Evolutionary conservation across 2,329 filamentous ascomycete genomes (phyloP), one percentile per base, ranked within the genome.

Genomic region (Fusarium tuaranense): DNA sequence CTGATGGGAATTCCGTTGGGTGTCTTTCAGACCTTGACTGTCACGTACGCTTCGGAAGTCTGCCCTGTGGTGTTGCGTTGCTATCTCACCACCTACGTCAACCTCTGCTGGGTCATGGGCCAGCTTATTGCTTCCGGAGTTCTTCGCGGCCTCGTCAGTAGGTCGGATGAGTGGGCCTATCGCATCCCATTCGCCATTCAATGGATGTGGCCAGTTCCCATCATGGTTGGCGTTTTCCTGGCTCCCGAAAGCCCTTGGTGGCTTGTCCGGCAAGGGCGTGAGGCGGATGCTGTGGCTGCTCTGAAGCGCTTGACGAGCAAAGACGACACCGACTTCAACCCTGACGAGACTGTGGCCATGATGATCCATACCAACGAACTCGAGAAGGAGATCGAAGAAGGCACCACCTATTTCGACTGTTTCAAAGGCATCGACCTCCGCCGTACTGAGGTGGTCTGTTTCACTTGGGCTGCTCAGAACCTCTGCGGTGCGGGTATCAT

Each of bases 361-460:
- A 53, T 53, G 48, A 53, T 53, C 2, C 48, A 53, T n/a, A 53
- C 48, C 5, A 30, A 53, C 20, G 48, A 53, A 22, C 22, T 53
- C 27, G 48, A 53, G 27, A 53, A 53, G 48, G 22, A 25, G n/a
- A 30, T 53, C n/a, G 66, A 63, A 25, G 53, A 70, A 22, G 72
- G 80, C 72, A 73, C 68, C 7, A 65, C 65, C 0, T 87, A 87
- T 67, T 48, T 72, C 20, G 85, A 87, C 75, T 86, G 84, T 71
- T 88, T 88, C 82, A 79, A 78, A 10, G 86, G 86, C 25, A 79
- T 81, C 10, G 82, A 88, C 66, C 79, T 82, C 1, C 82, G 83
- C 20, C 82, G 84, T 18, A 85, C 84, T 7, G 82, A 86, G 71
- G 83, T 86, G 53, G 81, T 80, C 67, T 79, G 81, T 75, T 59